Conservation (phyloP, 148 eudicot species). For the Salicornia ramosissima region DNA sequence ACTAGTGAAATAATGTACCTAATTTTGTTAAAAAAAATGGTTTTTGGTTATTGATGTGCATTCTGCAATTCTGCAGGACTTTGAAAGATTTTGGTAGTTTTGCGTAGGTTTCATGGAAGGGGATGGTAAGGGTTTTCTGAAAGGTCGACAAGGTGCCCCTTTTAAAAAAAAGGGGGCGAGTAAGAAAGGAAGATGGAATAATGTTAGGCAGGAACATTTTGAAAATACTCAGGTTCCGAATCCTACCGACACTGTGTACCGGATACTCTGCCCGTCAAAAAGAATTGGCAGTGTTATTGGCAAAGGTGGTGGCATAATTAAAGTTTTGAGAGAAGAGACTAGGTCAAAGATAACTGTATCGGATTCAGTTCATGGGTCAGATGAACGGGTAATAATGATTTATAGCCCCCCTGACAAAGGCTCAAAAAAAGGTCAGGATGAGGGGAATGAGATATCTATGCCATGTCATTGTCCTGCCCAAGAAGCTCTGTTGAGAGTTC, state of each 20-base stretch:
- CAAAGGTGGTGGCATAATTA: slow-evolving; percentile 71
- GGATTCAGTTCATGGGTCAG: slow-evolving; percentile 66
- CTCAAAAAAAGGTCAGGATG: slow-evolving; percentile 19
- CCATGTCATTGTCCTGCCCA: slow-evolving; percentile 64
- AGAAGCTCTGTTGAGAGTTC: slow-evolving; percentile 72
- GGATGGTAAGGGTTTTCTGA: slow-evolving; percentile 32
- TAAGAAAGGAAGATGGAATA: slow-evolving; percentile 41
- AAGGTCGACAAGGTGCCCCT: slow-evolving; percentile 38
- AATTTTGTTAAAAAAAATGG: no score
- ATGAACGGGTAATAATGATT: slow-evolving; percentile 62
- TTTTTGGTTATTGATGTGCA: slow-evolving; percentile 4
- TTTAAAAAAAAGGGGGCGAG: slow-evolving; percentile 48
- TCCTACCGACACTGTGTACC: slow-evolving; percentile 58
- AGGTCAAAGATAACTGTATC: slow-evolving; percentile 68
- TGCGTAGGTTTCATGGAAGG: slow-evolving; percentile 42
- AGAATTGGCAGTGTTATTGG: slow-evolving; percentile 83
- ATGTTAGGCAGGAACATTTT: slow-evolving; percentile 30
- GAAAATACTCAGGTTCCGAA: slow-evolving; percentile 39
- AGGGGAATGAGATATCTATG: slow-evolving; percentile 33
- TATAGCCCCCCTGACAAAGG: slow-evolving; percentile 45
- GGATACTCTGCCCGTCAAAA: slow-evolving; percentile 61
- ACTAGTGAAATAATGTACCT: no score
- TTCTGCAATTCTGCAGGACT: slow-evolving; percentile 12
- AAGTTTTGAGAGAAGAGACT: slow-evolving; percentile 71
- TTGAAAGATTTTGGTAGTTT: background rate